Conservation (phyloP, 2,329 filamentous ascomycete species). For the Calonectria leucothoes region DNA sequence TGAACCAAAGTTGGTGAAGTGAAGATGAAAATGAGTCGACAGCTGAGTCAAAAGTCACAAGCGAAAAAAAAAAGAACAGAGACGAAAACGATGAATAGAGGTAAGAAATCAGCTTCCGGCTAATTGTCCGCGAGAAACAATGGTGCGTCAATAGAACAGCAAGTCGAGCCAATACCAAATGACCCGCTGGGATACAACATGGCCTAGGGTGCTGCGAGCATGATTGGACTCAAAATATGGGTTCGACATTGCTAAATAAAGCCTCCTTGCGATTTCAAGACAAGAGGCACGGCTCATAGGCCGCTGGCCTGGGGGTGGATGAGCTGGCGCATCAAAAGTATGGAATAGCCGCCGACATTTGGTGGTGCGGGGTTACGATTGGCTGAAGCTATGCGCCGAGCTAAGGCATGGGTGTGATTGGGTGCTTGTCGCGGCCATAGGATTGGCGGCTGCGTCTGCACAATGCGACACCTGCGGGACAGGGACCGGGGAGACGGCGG, state of each 20-base stretch:
- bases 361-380: conserved; percentile 40
- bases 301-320: conserved; percentile 33
- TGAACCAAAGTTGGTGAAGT: conserved; percentile 15
- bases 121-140: conserved; percentile 16
- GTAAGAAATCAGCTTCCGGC: neutral
- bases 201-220: conserved; percentile 29
- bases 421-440: conserved; percentile 38
- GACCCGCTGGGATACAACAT: conserved; percentile 31
- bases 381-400: conserved; percentile 45
- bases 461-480: conserved; percentile 26
- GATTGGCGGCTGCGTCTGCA: conserved; percentile 41
- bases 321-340: conserved; percentile 42
- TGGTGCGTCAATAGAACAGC: conserved; percentile 7
- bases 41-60: conserved; percentile 7
- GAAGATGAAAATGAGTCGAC: conserved; percentile 18
- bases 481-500: conserved; percentile 33
- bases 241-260: conserved; percentile 44
- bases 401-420: conserved; percentile 39
- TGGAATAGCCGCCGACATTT: conserved; percentile 54
- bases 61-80: neutral
- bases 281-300: conserved; percentile 39
- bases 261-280: conserved; percentile 27
- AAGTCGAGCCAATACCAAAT: conserved; percentile 11
- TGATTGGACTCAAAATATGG: conserved; percentile 39
- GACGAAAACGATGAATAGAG: conserved; percentile 8